A percentile compares a stretch with the other conserved stretches of the same genome.
Evolutionary conservation across 2,329 filamentous ascomycete species (phyloP).

Genomic region (Cercospora sojina): DNA sequence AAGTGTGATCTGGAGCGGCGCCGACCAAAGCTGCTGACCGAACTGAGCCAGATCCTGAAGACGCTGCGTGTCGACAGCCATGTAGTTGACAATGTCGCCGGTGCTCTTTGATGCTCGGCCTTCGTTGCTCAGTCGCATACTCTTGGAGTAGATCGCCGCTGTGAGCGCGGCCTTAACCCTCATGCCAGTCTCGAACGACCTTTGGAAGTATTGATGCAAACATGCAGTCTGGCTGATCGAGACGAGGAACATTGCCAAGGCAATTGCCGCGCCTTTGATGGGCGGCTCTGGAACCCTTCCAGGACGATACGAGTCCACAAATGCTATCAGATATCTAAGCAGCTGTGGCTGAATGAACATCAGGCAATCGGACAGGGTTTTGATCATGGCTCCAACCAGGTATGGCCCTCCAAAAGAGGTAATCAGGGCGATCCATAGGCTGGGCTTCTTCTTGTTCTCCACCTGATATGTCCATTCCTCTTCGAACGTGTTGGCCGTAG

Average conservation of each 20-base stretch:
- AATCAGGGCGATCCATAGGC: slow-evolving; percentile 82
- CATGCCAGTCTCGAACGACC: slow-evolving; percentile 94
- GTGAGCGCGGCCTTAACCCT: slow-evolving; percentile 88
- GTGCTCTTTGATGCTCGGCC: slow-evolving; percentile 85
- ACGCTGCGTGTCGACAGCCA: slow-evolving; percentile 96
- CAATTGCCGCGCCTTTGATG: slow-evolving; percentile 81
- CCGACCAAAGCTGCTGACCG: slow-evolving; percentile 92
- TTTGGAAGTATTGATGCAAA: slow-evolving; percentile 97
- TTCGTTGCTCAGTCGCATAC: slow-evolving; percentile 86
- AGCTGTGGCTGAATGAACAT: slow-evolving; percentile 91
- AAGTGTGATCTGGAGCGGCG: slow-evolving; percentile 91
- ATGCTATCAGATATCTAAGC: slow-evolving; percentile 77
- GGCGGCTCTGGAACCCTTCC: slow-evolving; percentile 67
- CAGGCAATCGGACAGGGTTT: slow-evolving; percentile 79
- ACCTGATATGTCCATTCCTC: slow-evolving; percentile 75
- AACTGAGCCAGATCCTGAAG: slow-evolving; percentile 94
- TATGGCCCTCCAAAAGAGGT: slow-evolving; percentile 84
- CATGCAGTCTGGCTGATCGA: slow-evolving; percentile 83
- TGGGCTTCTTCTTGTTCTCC: slow-evolving; percentile 66
- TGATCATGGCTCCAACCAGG: slow-evolving; percentile 77
- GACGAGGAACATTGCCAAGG: slow-evolving; percentile 85
- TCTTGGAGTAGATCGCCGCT: slow-evolving; percentile 89
- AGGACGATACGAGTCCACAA: slow-evolving; percentile 72
- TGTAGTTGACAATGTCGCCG: slow-evolving; percentile 98
- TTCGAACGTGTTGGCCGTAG: slow-evolving; percentile 69